phyloP scores from a whole-genome alignment of 148 eudicot genomes.

The Fagopyrum homotropicum region DNA sequence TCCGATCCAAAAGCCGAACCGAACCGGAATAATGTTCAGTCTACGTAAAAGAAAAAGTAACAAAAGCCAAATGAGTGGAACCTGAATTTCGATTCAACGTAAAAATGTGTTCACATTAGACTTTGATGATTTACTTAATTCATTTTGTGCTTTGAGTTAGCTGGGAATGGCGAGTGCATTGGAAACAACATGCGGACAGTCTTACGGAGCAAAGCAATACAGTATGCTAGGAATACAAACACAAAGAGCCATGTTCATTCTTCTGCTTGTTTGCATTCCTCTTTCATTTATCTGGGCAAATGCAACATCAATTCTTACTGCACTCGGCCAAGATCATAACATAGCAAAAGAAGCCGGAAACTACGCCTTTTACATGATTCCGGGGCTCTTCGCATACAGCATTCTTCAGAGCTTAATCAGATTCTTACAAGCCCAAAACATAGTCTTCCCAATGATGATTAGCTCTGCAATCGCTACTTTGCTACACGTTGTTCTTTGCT shows the following conservation, averaged over 20 bases:
- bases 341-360: background rate
- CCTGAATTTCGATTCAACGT: too few species aligned
- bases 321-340: background rate
- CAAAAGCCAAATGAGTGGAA: too few species aligned
- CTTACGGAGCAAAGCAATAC: slow-evolving; percentile 1
- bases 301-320: background rate
- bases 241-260: background rate
- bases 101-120: too few species aligned
- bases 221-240: slow-evolving; percentile 3
- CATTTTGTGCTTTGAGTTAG: background rate
- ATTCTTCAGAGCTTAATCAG: slow-evolving; percentile 1
- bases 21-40: too few species aligned
- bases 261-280: slow-evolving; percentile 3
- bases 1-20: too few species aligned
- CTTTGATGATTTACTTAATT: background rate
- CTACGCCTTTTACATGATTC: background rate
- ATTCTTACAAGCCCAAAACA: slow-evolving; percentile 5
- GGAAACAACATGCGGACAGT: background rate
- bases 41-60: too few species aligned
- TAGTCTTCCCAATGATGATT: background rate
- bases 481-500: background rate
- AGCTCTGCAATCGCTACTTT: background rate
- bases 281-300: background rate
- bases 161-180: slow-evolving; percentile 4
- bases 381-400: background rate